These are phyloP conservation scores for Lasiodiplodia sp. DNA, from an alignment of 2,329 filamentous ascomycete genomes.

Conservation along the genomic window DNA sequence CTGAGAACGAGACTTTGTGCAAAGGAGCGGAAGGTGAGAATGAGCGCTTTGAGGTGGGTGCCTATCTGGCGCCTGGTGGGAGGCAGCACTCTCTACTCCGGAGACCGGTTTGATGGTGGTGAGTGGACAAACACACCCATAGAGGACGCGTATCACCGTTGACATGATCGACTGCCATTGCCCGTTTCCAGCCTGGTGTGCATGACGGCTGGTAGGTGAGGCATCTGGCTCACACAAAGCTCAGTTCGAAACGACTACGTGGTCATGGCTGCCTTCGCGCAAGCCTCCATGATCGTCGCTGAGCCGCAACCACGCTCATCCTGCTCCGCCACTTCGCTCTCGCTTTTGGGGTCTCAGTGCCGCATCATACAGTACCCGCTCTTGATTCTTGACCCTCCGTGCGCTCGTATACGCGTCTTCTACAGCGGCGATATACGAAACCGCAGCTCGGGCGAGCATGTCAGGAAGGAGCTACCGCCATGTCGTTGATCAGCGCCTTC, in stretches of 20 bases:
- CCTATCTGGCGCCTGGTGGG: background rate
- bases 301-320: background rate
- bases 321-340: background rate
- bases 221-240: no score
- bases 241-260: background rate
- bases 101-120: background rate
- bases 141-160: background rate
- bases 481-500: no score
- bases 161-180: background rate
- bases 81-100: background rate
- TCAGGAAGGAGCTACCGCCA: background rate
- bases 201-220: background rate
- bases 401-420: background rate
- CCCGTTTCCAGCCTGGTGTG: background rate
- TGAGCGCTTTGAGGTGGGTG: background rate
- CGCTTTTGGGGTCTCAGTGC: background rate
- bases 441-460: background rate
- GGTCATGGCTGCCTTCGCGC: background rate
- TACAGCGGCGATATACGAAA: background rate
- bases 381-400: no score
- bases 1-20: background rate
- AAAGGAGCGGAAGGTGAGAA: background rate
- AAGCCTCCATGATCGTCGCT: background rate
- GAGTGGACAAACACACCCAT: background rate
- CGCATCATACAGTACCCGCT: background rate